These are phyloP conservation scores for Adiantum capillusveneris DNA, from an alignment of 75 land plant genomes.

Conservation along the genomic window DNA sequence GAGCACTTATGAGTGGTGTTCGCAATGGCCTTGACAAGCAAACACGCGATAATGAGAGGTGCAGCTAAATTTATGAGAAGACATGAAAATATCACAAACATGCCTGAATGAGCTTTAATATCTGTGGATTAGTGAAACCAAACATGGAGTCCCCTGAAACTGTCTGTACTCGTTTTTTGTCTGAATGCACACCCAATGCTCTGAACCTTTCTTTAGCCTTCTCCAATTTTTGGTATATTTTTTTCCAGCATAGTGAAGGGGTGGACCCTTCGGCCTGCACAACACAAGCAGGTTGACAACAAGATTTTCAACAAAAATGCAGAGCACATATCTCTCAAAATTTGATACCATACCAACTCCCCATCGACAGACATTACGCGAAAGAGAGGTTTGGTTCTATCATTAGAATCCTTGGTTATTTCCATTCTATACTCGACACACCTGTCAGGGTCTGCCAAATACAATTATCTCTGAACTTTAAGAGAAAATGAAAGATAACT, in stretches of 20 bases:
- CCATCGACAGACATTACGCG: conserved; percentile 63
- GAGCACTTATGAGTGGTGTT: too few species aligned
- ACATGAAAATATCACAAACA: too few species aligned
- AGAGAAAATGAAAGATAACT: background rate
- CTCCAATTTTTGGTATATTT: conserved; percentile 45
- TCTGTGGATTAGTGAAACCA: conserved; percentile 68
- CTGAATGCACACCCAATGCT: conserved; percentile 8
- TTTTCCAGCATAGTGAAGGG: conserved; percentile 77
- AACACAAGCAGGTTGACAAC: too few species aligned
- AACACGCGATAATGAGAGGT: too few species aligned
- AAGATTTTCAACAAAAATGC: too few species aligned
- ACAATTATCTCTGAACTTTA: background rate
- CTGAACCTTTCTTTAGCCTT: conserved; percentile 26
- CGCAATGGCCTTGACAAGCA: too few species aligned
- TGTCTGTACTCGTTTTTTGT: conserved; percentile 23
- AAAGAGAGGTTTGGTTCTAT: conserved; percentile 59
- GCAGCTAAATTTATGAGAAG: too few species aligned
- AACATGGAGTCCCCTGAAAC: conserved; percentile 81
- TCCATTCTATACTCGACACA: conserved; percentile 64
- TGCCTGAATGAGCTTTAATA: conserved; percentile 68
- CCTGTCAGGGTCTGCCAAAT: conserved; percentile 38
- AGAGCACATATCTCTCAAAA: too few species aligned
- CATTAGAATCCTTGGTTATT: conserved; percentile 53
- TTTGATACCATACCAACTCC: conserved; percentile 43
- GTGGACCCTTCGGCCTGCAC: conserved; percentile 65